A percentile compares a stretch with the other conserved stretches of the same genome.
These are phyloP conservation scores for Wickerhamomyces bovis DNA, from an alignment of 805 yeast species.

Conservation along the genomic window DNA sequence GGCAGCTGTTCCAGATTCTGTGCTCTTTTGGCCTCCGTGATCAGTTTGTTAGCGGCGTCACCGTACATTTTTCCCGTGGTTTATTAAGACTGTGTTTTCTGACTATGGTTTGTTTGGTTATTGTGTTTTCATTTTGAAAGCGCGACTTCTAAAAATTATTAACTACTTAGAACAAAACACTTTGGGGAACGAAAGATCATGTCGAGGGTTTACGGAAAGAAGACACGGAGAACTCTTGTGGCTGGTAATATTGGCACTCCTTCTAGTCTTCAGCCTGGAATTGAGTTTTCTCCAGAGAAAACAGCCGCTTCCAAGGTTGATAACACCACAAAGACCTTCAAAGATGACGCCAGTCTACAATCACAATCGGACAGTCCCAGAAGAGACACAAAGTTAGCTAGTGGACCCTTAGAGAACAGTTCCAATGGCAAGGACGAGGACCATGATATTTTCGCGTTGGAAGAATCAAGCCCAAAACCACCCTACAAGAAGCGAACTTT, in stretches of 20 bases:
- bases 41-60: constrained; percentile 76
- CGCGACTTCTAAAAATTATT: not conserved
- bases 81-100: not conserved
- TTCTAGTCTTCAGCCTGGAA: not conserved
- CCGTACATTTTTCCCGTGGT: constrained; percentile 67
- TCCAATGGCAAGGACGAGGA: not conserved
- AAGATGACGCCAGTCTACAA: not conserved
- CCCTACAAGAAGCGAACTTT: not conserved
- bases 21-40: constrained; percentile 79
- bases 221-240: not conserved
- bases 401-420: not conserved
- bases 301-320: not conserved
- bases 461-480: not conserved
- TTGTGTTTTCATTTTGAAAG: not conserved
- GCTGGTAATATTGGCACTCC: not conserved
- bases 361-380: not conserved
- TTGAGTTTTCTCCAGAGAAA: not conserved
- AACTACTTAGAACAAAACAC: not conserved
- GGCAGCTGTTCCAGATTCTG: constrained; percentile 61
- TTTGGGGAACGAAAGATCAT: not conserved
- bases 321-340: not conserved
- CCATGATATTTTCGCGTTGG: not conserved
- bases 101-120: not conserved
- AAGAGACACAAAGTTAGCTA: not conserved
- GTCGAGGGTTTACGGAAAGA: constrained; percentile 2